Percentiles rank a stretch among this genome's conserved stretches.
phyloP scores from a whole-genome alignment of 129 eudicot species.

The Silybum marianum region DNA sequence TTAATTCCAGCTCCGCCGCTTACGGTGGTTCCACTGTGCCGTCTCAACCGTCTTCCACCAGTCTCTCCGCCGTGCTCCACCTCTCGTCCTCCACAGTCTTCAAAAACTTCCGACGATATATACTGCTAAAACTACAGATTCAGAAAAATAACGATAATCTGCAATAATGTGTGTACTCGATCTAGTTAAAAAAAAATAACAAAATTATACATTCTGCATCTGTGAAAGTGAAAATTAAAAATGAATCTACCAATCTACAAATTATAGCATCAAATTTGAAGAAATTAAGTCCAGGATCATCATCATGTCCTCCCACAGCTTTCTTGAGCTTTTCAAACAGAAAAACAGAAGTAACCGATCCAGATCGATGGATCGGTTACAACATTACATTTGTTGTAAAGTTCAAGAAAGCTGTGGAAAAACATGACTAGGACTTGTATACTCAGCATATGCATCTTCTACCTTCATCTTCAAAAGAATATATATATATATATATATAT shows the following conservation, averaged over 20 bases:
- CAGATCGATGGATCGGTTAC: background rate
- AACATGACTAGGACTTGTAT: constrained; percentile 55
- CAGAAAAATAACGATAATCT: background rate
- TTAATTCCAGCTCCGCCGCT: background rate
- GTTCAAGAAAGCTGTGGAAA: constrained; percentile 99
- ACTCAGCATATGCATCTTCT: constrained; percentile 15
- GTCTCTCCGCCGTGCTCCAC: background rate
- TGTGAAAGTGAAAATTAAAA: background rate
- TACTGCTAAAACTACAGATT: background rate
- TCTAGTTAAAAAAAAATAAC: background rate
- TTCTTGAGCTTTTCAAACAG: constrained; percentile 45
- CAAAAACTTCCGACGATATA: background rate
- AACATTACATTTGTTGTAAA: constrained; percentile 13
- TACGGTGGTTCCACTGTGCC: background rate
- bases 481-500: background rate
- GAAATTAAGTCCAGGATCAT: constrained; percentile 31
- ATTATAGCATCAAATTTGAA: background rate
- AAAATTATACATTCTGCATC: background rate
- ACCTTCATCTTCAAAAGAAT: background rate
- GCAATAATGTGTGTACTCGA: no score
- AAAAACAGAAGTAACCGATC: background rate
- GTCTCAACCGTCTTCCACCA: background rate
- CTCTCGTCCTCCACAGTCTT: background rate
- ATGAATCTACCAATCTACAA: background rate
- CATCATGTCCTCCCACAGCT: constrained; percentile 50